A percentile compares a stretch with the other conserved stretches of the same genome.
These are phyloP conservation scores for Echinosphaeria canescens DNA, from an alignment of 2,329 filamentous ascomycete genomes.

Conservation along the genomic window DNA sequence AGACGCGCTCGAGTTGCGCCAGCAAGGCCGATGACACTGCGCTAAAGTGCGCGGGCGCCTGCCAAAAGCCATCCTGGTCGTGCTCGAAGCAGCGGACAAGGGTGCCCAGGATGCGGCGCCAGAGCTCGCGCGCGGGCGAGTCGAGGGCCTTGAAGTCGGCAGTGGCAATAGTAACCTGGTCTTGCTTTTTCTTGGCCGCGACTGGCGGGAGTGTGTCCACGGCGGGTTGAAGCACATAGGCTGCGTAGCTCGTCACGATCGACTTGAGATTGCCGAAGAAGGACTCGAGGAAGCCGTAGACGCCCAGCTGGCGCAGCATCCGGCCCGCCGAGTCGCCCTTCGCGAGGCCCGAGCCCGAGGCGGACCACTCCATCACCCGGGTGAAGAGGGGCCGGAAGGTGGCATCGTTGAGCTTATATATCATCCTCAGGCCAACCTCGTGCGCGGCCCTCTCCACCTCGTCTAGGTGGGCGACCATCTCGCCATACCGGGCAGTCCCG, in stretches of 20 bases:
- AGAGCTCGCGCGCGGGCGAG: slow-evolving; percentile 35
- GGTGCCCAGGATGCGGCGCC: slow-evolving; percentile 47
- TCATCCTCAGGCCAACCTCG: slow-evolving; percentile 63
- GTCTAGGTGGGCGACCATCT: too few relatives aligned
- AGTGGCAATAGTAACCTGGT: too few relatives aligned
- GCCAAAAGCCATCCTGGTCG: slow-evolving; percentile 93
- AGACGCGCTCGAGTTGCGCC: slow-evolving; percentile 30
- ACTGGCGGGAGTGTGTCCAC: too few relatives aligned
- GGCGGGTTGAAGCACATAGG: slow-evolving; percentile 60
- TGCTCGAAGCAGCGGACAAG: slow-evolving; percentile 61
- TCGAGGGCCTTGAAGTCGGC: too few relatives aligned
- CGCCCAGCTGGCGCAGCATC: slow-evolving; percentile 43
- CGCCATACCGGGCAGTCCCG: too few relatives aligned
- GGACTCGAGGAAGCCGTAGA: slow-evolving; percentile 59
- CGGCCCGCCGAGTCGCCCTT: slow-evolving; percentile 38
- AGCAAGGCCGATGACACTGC: slow-evolving; percentile 49
- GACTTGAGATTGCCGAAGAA: slow-evolving; percentile 83
- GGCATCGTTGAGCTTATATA: slow-evolving; percentile 90
- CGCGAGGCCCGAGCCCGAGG: slow-evolving; percentile 28
- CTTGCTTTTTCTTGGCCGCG: too few relatives aligned
- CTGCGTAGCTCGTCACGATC: slow-evolving; percentile 81
- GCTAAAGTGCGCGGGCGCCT: slow-evolving; percentile 69
- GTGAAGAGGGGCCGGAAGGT: slow-evolving; percentile 84
- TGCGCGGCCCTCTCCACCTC: slow-evolving; percentile 44
- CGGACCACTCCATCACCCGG: slow-evolving; percentile 66